A percentile compares a stretch with the other conserved stretches of the same genome.
These are phyloP conservation scores for Blastobotrys petasosporus DNA, from an alignment of 1,139 yeast species.

Conservation along the genomic window DNA sequence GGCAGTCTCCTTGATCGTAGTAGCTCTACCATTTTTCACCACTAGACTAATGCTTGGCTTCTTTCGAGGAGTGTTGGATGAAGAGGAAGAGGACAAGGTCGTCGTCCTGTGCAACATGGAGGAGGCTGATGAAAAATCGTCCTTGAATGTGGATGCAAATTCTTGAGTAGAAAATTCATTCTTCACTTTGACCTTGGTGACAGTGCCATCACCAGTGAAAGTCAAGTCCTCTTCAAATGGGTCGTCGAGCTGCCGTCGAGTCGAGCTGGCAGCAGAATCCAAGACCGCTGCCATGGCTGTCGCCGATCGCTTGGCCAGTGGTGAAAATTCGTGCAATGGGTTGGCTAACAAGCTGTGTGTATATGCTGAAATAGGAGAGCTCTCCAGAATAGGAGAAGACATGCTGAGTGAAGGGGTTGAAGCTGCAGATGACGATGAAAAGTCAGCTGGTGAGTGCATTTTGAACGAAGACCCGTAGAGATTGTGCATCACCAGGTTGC, in stretches of 20 bases:
- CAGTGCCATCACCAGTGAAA: too few relatives aligned
- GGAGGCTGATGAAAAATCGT: too few relatives aligned
- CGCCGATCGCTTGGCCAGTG: background rate
- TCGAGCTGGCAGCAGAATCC: background rate
- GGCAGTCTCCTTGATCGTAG: background rate
- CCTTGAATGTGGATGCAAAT: too few relatives aligned
- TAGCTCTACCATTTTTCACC: conserved; percentile 12
- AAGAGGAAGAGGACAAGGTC: too few relatives aligned
- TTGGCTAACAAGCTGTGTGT: background rate
- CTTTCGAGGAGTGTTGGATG: background rate
- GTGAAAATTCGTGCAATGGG: background rate
- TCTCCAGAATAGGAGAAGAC: conserved; percentile 7
- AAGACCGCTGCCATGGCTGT: background rate
- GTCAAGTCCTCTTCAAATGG: conserved; percentile 7
- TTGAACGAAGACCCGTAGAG: too few relatives aligned
- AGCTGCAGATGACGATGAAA: conserved; percentile 2
- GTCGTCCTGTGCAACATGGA: too few relatives aligned
- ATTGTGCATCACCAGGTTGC: too few relatives aligned
- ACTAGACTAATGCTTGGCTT: conserved; percentile 7
- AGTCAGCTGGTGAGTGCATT: too few relatives aligned
- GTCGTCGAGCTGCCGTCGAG: conserved; percentile 3
- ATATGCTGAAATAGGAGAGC: background rate
- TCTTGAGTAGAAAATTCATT: too few relatives aligned
- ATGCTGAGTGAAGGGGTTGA: conserved; percentile 10
- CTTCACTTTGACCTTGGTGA: too few relatives aligned